Evolutionary conservation across 2,329 filamentous ascomycete genomes (phyloP), one percentile per base, ranked within the genome.

Genomic region (Epichloe glyceriae): DNA sequence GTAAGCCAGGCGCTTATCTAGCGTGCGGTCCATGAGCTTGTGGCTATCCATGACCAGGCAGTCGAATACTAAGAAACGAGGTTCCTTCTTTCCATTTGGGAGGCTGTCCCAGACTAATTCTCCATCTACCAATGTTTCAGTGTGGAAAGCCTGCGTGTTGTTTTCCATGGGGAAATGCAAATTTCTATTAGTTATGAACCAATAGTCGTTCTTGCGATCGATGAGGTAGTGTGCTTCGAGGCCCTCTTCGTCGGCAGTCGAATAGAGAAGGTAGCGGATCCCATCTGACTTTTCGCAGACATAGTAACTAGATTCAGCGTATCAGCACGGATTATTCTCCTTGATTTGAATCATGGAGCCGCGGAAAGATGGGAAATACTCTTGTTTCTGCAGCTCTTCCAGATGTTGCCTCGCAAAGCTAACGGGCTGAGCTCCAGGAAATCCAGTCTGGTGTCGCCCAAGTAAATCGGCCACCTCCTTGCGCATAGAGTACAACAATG

Each of bases 211-310:
- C 70, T 90, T 95, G 63, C 93, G 88, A 70, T 98, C 91, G 69
- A 98, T 95, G 51, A 98, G 76, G 71, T 95, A 96, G 63, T 93
- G 86, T 22, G 83, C 78, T 64, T 94, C 88, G 46, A 64, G 57
- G 50, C 71, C 72, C 5, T 71, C 64, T 41, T 82, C 76, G 62
- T 85, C 83, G 7, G 73, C 67, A 47, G 87, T 88, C 57, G 93
- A 82, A 73, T 94, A 97, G 56, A 98, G 79, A n/a, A 98, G 79
- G 66, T 94, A 96, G 56, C 93, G 83, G 56, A 97, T 88, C 50
- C 93, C 93, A 64, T 98, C 93, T 1, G 91, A 95, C 72, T 98
- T 98, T 70, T 98, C 93, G 73, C 91, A 96, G 56, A 98, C 86
- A 65, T 90, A 98, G 72, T 97, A 98, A 68, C 82, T 85, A 54